Evolutionary conservation across 768 basidiomycete species (phyloP).

Genomic region (Pilatotrama ljubarskyi): DNA sequence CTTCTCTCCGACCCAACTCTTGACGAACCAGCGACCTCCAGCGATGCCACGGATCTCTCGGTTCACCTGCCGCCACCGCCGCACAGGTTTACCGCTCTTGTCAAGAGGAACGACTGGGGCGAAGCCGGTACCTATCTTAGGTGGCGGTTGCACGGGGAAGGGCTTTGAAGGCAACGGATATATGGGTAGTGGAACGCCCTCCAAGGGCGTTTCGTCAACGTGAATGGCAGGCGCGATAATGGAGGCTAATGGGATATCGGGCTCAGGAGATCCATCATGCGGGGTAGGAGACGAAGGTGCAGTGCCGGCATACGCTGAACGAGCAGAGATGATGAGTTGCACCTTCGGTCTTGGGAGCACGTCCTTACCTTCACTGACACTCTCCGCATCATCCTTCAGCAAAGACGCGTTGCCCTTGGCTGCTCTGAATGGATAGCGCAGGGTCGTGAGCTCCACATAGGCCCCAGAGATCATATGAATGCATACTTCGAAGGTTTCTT

Average conservation of each 20-base stretch:
- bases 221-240: conserved; percentile 8
- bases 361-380: conserved; percentile 56
- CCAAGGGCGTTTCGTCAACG: conserved; percentile 51
- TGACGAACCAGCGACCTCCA: conserved; percentile 79
- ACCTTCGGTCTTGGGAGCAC: conserved; percentile 3
- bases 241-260: conserved; percentile 24
- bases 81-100: conserved; percentile 56
- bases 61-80: conserved; percentile 73
- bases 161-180: conserved; percentile 84
- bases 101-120: conserved; percentile 69
- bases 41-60: conserved; percentile 82
- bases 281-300: conserved; percentile 73
- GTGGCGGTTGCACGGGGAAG: conserved; percentile 77
- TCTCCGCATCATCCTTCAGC: conserved; percentile 48
- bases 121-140: conserved; percentile 73
- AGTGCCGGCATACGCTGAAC: conserved; percentile 61
- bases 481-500: conserved; percentile 35
- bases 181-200: conserved; percentile 62
- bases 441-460: not conserved
- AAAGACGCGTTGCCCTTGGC: conserved; percentile 20
- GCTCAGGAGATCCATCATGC: conserved; percentile 42
- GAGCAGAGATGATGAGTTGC: conserved; percentile 10
- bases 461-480: not conserved
- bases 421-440: conserved; percentile 9
- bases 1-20: conserved; percentile 83